Percentiles rank a stretch among this genome's conserved stretches.
Evolutionary conservation across 1,139 yeast species (phyloP).

Genomic region (Debaryomyces nepalensis): DNA sequence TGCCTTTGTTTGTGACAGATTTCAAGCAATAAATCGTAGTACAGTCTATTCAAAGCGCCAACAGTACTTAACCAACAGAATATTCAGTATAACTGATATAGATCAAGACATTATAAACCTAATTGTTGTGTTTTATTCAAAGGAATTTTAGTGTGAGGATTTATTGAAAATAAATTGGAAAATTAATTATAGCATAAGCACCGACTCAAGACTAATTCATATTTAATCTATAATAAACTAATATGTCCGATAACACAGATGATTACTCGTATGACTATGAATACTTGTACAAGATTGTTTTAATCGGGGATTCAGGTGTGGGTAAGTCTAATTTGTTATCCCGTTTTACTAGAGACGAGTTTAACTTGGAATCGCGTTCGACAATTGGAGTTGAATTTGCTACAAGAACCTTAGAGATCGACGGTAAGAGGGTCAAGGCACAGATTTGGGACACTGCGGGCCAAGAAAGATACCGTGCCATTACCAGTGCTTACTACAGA

Average conservation of each 20-base stretch:
- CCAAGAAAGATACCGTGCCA: conserved; percentile 97
- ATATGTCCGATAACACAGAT: conserved; percentile 57
- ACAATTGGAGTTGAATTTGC: conserved; percentile 99
- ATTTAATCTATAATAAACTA: conserved; percentile 5
- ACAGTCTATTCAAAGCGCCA: neutral
- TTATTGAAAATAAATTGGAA: conserved; percentile 2
- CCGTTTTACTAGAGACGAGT: conserved; percentile 93
- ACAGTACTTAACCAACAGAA: conserved; percentile 1
- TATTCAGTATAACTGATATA: conserved; percentile 2
- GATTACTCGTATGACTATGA: conserved; percentile 94
- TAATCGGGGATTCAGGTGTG: conserved; percentile 97
- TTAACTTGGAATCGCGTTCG: conserved; percentile 90
- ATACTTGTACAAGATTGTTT: conserved; percentile 90
- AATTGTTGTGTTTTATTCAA: neutral
- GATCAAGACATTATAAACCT: neutral
- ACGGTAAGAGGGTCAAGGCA: conserved; percentile 93
- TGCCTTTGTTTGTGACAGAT: conserved; percentile 10
- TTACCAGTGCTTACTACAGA: conserved; percentile 95
- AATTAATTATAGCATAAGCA: conserved; percentile 2
- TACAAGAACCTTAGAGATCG: conserved; percentile 92
- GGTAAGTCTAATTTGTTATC: conserved; percentile 95
- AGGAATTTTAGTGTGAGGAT: conserved; percentile 1
- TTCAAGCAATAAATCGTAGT: conserved; percentile 2
- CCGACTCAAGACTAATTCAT: conserved; percentile 2
- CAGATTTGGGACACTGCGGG: conserved; percentile 99